Percentiles rank a stretch among this genome's conserved stretches.
Evolutionary conservation across 139 green algal genomes (phyloP).

Genomic region (Chlamydomonas sphaeroides): DNA sequence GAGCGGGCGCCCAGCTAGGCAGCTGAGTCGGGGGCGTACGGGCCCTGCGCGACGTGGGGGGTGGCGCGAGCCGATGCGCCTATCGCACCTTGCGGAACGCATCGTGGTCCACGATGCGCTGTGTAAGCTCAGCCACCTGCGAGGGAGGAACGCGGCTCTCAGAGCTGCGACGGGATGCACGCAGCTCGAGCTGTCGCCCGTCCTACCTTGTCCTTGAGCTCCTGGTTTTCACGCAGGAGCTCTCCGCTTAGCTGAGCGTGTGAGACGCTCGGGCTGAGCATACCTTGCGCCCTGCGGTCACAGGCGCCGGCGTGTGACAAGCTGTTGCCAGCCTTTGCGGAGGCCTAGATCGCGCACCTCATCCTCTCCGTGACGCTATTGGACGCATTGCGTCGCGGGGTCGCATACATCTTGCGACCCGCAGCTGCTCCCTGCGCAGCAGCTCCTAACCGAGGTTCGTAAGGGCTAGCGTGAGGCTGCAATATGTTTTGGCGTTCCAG

Average conservation of each 20-base stretch:
- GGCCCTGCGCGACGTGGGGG: no score
- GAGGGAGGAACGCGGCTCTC: neutral
- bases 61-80: no score
- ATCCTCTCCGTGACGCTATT: conserved; percentile 40
- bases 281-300: conserved; percentile 30
- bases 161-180: neutral
- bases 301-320: no score
- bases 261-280: conserved; percentile 23
- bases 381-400: conserved; percentile 11
- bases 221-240: conserved; percentile 34
- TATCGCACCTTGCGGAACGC: conserved; percentile 25
- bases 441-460: no score
- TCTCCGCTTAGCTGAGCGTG: conserved; percentile 24
- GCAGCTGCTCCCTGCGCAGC: neutral
- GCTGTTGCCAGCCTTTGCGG: no score
- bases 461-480: no score
- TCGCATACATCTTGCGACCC: neutral
- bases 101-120: conserved; percentile 37
- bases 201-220: conserved; percentile 33
- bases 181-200: neutral
- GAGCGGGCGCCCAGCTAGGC: no score
- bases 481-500: no score
- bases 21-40: no score
- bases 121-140: conserved; percentile 31
- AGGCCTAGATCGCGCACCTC: conserved; percentile 28